A percentile compares a stretch with the other conserved stretches of the same genome.
phyloP scores from a whole-genome alignment of 2,329 filamentous ascomycete genomes.

The Fusarium mundagurra region DNA sequence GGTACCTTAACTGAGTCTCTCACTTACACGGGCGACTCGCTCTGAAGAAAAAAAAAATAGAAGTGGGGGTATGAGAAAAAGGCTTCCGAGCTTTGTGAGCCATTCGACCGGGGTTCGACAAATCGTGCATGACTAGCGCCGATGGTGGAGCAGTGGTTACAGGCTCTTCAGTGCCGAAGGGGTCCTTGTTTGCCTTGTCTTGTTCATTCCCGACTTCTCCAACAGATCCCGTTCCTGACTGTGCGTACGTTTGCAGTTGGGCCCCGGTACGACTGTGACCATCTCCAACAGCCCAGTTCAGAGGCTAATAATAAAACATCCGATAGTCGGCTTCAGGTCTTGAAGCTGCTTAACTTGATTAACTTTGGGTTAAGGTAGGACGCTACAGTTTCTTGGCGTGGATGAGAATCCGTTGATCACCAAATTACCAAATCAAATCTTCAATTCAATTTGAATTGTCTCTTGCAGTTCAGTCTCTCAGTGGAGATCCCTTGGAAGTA shows the following conservation, averaged over 20 bases:
- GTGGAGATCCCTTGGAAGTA: background rate
- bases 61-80: conserved; percentile 20
- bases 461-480: background rate
- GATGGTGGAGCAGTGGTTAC: conserved; percentile 22
- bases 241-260: conserved; percentile 8
- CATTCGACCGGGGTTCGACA: conserved; percentile 42
- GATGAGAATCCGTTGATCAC: background rate
- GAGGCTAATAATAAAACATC: conserved; percentile 26
- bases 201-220: conserved; percentile 17
- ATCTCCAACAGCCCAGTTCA: conserved; percentile 9
- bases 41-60: conserved; percentile 13
- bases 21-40: conserved; percentile 27
- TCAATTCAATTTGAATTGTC: background rate
- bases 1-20: conserved; percentile 31
- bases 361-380: conserved; percentile 29
- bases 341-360: conserved; percentile 8
- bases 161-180: conserved; percentile 38
- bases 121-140: conserved; percentile 44
- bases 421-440: background rate
- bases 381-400: conserved; percentile 19
- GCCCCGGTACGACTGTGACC: conserved; percentile 10
- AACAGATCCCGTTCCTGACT: conserved; percentile 27
- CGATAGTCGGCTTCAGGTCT: conserved; percentile 13
- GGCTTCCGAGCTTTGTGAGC: conserved; percentile 13
- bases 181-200: conserved; percentile 16